Conservation (phyloP, 2,329 filamentous ascomycete genomes). For the Bipolaris victoriae region DNA sequence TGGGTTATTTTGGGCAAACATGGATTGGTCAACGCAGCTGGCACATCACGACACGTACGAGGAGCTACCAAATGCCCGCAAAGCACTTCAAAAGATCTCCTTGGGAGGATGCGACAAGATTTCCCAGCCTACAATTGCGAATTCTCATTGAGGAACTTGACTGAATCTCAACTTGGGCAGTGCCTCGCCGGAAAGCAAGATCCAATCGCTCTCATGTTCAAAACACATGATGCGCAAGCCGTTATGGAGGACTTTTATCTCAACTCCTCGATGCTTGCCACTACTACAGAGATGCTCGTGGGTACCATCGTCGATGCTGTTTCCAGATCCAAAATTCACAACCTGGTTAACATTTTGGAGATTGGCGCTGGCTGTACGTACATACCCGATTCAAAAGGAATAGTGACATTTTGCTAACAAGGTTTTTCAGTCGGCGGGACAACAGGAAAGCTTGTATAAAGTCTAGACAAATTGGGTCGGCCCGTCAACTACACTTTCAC, state of each 20-base stretch:
- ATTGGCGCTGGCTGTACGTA: slow-evolving; percentile 1
- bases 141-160: slow-evolving; percentile 8
- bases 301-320: slow-evolving; percentile 1
- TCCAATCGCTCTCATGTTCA: slow-evolving; percentile 20
- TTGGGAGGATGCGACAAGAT: background rate
- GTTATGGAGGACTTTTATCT: slow-evolving; percentile 23
- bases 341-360: background rate
- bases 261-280: slow-evolving; percentile 22
- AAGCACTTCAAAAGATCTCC: background rate
- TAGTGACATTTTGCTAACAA: background rate
- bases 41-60: background rate
- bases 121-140: slow-evolving; percentile 16
- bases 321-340: background rate
- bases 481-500: slow-evolving; percentile 49
- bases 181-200: slow-evolving; percentile 19
- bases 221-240: slow-evolving; percentile 4
- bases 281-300: slow-evolving; percentile 18
- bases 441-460: slow-evolving; percentile 2
- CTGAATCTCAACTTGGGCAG: slow-evolving; percentile 10
- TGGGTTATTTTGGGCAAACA: slow-evolving; percentile 9
- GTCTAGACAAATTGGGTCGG: background rate
- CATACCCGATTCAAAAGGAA: no score
- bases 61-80: background rate
- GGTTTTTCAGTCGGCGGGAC: background rate
- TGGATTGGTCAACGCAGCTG: slow-evolving; percentile 7